Base-by-base conservation (phyloP, 1,284 basidiomycete species). In the Polyporus tsugae region DNA sequence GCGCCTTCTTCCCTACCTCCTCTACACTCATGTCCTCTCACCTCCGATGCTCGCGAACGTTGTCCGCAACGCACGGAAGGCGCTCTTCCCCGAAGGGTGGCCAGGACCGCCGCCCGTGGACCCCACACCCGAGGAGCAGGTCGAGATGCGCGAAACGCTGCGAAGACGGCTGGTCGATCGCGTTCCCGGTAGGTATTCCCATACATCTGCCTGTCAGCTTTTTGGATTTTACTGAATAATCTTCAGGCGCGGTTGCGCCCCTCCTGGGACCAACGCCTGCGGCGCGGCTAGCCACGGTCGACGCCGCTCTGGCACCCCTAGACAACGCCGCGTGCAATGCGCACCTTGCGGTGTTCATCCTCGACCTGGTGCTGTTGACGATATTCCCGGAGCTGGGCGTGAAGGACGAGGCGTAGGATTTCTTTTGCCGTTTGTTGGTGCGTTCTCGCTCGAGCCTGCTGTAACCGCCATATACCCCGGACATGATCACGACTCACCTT, bases 61-160 rank as follows among this genome's bases (percentile, higher is more conserved):
- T 65, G 79, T 87, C 36, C 84, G 86, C 59, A 76, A 82, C 9
- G 82, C 86, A 7, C 93, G 92, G 73, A 83, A 84, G 29, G 85
- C 88, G 4, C 82, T 96, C 46, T 95, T 95, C 75, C 94, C 95
- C 5, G 89, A 91, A 68, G 94, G 94, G 25, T 93, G 93, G 80
- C 93, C 93, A 1, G 90, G 86, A 0, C 86, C 88, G 0, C 78
- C 88, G 0, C 87, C 90, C 6, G 80, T 84, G 4, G 91, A 93
- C 62, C 94, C 94, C 33, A 88, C 88, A 0, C 80, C 81, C 0
- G 91, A 92, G 74, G 91, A 94, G 77, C 91, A 94, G 76, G 80
- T 81, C 2, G 82, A 81, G 44, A 82, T 92, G 65, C 85, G 86
- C 29, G 83, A 85, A n/a, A 80, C 81, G 62, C 77, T 93, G 17